Base-by-base conservation (phyloP, 2,329 filamentous ascomycete species). In the Emmonsiellopsis sp. region DNA sequence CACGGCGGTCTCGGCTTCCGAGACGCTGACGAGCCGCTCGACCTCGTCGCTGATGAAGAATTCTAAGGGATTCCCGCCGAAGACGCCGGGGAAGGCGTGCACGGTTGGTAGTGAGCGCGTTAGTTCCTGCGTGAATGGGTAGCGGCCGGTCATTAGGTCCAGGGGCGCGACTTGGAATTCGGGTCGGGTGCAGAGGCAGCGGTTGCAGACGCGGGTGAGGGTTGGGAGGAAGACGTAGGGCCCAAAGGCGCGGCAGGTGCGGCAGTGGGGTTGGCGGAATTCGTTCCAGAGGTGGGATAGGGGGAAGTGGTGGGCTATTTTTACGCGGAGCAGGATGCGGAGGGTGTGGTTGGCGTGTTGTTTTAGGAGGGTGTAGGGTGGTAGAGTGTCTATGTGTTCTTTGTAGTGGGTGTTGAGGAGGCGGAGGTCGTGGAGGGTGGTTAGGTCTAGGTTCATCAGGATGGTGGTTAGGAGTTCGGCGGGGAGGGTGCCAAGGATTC, bases 271-370 rank as follows among this genome's bases (percentile, higher is more conserved):
- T n/a, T 46, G 26, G 10, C 30, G 30, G 40, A 52, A 52, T 37
- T 44, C 42, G 11, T 11, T 5, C 16, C 35, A 47, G 9, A 46
- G 50, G 5, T 47, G 41, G 11, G 8, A 2, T 2, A 52, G n/a
- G 11, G 42, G 34, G 13, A 47, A 30, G 13, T 10, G 16, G 26
- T 31, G 30, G n/a, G 50, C 13, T 45, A 46, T 31, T 30, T 43
- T 31, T 7, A 43, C 15, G 6, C 16, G 13, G 7, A 37, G 26
- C 11, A 52, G 15, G 9, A 52, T 16, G 11, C 30, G 20, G 5
- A 52, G 31, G 30, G 50, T 45, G 7, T 52, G 38, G 10, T 26
- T 26, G 40, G 50, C 50, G 35, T 45, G 50, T 20, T 52, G n/a
- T 16, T 45, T 13, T 15, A 47, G 13, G n/a, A 52, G 15, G 9